Conservation (phyloP, 768 basidiomycete genomes). For the Saitozyma sp. region DNA sequence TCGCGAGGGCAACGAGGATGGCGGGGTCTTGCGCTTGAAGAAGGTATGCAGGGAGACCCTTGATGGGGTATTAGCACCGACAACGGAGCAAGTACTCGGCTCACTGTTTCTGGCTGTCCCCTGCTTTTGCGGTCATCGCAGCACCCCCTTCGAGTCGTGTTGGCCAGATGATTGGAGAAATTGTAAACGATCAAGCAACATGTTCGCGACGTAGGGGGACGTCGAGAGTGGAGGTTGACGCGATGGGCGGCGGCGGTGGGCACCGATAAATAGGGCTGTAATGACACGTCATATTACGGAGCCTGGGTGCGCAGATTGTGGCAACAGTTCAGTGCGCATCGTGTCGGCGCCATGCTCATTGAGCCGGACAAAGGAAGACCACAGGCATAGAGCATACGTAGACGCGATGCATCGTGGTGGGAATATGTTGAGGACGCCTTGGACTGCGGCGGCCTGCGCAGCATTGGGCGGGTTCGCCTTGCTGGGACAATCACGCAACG, state of each 20-base stretch:
- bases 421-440: no score
- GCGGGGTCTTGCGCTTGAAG: constrained; percentile 48
- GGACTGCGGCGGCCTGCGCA: no score
- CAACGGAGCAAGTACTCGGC: background rate
- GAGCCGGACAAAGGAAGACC: no score
- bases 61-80: background rate
- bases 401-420: no score
- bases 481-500: no score
- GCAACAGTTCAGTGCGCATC: no score
- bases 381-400: no score
- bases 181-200: background rate
- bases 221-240: background rate
- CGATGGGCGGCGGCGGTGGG: background rate
- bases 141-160: background rate
- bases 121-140: background rate
- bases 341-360: no score
- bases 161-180: background rate
- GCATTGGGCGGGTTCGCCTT: no score
- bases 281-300: no score
- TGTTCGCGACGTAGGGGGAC: background rate
- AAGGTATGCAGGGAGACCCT: constrained; percentile 30
- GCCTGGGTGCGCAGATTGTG: no score
- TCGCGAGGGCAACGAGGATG: constrained; percentile 16
- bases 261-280: no score
- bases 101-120: constrained; percentile 1